A percentile compares a stretch with the other conserved stretches of the same genome.
Evolutionary conservation across 495 filamentous ascomycete species (phyloP).

Genomic region (Aspergillus cristatus): DNA sequence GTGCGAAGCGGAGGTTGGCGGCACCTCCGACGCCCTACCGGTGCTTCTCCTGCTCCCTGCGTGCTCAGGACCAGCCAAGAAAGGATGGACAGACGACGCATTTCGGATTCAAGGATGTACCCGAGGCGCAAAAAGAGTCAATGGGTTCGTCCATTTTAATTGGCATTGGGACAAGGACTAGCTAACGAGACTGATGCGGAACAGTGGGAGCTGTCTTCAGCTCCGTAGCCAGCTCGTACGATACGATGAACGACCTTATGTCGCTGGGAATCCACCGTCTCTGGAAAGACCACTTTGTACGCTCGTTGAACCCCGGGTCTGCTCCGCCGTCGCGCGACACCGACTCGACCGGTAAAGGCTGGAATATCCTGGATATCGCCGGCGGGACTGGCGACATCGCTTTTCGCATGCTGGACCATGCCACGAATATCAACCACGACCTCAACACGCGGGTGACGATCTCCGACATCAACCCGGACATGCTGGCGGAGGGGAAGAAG

Average conservation of each 20-base stretch:
- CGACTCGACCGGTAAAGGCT: constrained; percentile 31
- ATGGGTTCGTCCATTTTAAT: constrained; percentile 40
- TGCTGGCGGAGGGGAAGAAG: constrained; percentile 81
- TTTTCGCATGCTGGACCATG: constrained; percentile 90
- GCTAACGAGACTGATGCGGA: constrained; percentile 12
- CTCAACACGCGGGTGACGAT: constrained; percentile 71
- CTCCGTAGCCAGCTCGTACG: constrained; percentile 84
- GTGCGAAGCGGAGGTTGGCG: constrained; percentile 19
- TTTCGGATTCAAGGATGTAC: constrained; percentile 87
- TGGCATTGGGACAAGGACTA: not conserved
- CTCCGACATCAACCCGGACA: constrained; percentile 89
- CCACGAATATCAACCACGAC: constrained; percentile 74
- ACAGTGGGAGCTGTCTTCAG: constrained; percentile 85
- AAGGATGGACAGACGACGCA: constrained; percentile 65
- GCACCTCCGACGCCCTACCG: constrained; percentile 31
- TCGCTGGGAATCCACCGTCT: constrained; percentile 92
- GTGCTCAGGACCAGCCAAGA: constrained; percentile 29
- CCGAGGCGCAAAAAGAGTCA: constrained; percentile 71
- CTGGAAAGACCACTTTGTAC: constrained; percentile 98
- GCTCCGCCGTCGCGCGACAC: constrained; percentile 42
- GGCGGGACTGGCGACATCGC: constrained; percentile 98
- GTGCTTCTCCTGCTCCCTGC: constrained; percentile 46
- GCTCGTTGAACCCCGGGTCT: constrained; percentile 79
- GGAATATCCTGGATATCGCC: constrained; percentile 92
- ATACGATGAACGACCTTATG: constrained; percentile 99